Conservation (phyloP, 75 land plant species). For the Selaginella tamariscina region DNA sequence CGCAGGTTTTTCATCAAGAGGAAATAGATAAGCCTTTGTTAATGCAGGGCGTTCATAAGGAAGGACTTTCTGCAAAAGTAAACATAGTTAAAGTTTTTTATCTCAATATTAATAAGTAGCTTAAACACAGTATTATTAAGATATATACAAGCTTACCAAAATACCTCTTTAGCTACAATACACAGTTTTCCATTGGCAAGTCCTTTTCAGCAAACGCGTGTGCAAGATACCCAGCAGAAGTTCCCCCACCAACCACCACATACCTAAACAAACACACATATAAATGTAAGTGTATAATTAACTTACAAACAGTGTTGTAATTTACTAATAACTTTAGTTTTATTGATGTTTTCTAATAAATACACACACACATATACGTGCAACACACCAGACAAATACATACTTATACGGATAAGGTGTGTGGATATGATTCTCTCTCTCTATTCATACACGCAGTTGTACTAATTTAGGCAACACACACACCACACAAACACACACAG, state of each 20-base stretch:
- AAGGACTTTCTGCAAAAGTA: constrained; percentile 44
- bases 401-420: no score
- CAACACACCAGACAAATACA: no score
- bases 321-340: no score
- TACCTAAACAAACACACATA: no score
- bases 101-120: not conserved
- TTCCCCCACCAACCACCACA: constrained; percentile 92
- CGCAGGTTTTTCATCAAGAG: constrained; percentile 70
- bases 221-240: constrained; percentile 86
- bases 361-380: no score
- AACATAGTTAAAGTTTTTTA: not conserved
- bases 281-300: no score
- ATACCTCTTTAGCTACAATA: constrained; percentile 77
- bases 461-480: no score
- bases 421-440: no score
- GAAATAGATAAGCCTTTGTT: constrained; percentile 78
- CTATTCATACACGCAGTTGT: no score
- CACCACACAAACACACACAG: no score
- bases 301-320: no score
- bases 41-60: constrained; percentile 96
- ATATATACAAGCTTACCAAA: constrained; percentile 8
- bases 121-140: not conserved
- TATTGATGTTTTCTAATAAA: no score
- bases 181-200: constrained; percentile 71
- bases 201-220: constrained; percentile 65